phyloP scores from a whole-genome alignment of 805 yeast species.

The Candida tibetensis region DNA sequence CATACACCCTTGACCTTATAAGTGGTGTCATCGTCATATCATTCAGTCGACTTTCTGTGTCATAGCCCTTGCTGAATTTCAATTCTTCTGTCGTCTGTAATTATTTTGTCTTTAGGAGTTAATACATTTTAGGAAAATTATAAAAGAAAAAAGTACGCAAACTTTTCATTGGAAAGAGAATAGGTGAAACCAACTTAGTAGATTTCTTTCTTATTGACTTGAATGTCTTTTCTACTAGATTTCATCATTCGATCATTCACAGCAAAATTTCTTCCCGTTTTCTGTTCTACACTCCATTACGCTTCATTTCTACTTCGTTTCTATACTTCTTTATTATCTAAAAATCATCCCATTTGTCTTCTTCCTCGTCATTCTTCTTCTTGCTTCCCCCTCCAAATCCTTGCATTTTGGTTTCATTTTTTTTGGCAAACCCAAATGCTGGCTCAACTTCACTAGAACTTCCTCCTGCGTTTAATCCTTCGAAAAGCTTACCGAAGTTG shows the following conservation, averaged over 20 bases:
- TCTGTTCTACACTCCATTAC: too few relatives aligned
- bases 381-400: slow-evolving; percentile 40
- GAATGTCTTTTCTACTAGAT: too few relatives aligned
- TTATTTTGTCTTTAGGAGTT: slow-evolving; percentile 3
- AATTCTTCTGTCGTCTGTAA: background rate
- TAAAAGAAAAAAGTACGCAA: too few relatives aligned
- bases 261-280: too few relatives aligned
- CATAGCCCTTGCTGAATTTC: background rate
- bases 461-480: slow-evolving; percentile 45
- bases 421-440: slow-evolving; percentile 70
- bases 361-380: slow-evolving; percentile 41
- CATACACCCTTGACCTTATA: background rate
- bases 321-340: slow-evolving; percentile 21
- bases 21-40: background rate
- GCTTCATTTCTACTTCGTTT: too few relatives aligned
- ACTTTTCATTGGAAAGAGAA: too few relatives aligned
- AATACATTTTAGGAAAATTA: background rate
- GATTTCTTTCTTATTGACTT: too few relatives aligned
- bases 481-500: slow-evolving; percentile 54
- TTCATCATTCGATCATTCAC: too few relatives aligned
- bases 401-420: slow-evolving; percentile 53
- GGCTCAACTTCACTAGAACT: slow-evolving; percentile 45
- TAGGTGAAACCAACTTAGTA: too few relatives aligned
- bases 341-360: slow-evolving; percentile 71
- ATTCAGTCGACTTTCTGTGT: background rate